phyloP scores from a whole-genome alignment of 179 eudicot genomes.

The Silene noctiflora region DNA sequence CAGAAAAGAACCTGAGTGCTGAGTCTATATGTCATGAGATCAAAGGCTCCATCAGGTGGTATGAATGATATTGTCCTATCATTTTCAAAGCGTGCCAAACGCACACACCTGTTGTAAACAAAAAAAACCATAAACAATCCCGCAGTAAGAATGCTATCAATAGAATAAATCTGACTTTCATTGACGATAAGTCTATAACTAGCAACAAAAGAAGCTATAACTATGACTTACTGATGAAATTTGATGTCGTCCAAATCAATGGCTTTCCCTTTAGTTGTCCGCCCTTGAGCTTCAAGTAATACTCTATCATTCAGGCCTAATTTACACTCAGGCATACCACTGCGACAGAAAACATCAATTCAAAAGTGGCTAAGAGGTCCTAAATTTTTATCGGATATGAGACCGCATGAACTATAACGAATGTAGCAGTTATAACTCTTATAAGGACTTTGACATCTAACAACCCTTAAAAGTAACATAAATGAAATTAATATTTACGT shows the following conservation, averaged over 20 bases:
- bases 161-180: too few species aligned
- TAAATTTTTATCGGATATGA: too few species aligned
- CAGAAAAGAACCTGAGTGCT: constrained; percentile 66
- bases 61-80: constrained; percentile 87
- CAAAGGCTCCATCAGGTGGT: constrained; percentile 96
- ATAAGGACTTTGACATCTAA: too few species aligned
- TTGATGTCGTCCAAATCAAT: constrained; percentile 94
- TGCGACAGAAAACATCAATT: too few species aligned
- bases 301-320: constrained; percentile 92
- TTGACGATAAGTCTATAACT: too few species aligned
- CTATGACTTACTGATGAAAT: constrained; percentile 77
- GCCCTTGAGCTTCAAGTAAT: constrained; percentile 89
- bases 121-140: too few species aligned
- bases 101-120: constrained; percentile 94
- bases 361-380: too few species aligned
- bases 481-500: too few species aligned
- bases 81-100: constrained; percentile 83
- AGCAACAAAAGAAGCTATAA: constrained; percentile 13
- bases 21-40: constrained; percentile 93
- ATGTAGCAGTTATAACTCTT: too few species aligned
- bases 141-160: too few species aligned
- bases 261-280: constrained; percentile 84
- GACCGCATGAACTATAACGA: too few species aligned
- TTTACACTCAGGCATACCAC: constrained; percentile 99
- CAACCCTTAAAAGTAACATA: too few species aligned